Conservation (phyloP, 805 yeast genomes). For the Maudiozyma serrabonitensis region DNA sequence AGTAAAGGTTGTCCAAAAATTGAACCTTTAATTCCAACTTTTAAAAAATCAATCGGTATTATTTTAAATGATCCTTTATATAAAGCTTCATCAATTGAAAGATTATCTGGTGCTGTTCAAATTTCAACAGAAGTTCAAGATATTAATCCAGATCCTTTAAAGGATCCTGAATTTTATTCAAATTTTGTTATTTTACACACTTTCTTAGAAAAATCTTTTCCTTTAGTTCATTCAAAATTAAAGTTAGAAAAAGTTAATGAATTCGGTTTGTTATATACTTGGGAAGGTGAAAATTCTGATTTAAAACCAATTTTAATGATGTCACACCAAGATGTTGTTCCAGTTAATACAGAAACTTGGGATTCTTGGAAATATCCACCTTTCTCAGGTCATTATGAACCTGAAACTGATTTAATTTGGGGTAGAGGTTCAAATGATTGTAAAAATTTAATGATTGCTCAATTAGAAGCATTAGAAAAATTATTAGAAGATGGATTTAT, state of each 20-base stretch:
- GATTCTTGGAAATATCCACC: conserved; percentile 62
- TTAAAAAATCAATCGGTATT: conserved; percentile 15
- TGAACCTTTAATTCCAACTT: conserved; percentile 19
- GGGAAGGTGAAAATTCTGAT: conserved; percentile 44
- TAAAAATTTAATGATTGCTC: conserved; percentile 56
- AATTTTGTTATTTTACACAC: conserved; percentile 40
- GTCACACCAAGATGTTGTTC: conserved; percentile 84
- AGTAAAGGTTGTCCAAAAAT: conserved; percentile 9
- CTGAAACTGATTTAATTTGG: conserved; percentile 41
- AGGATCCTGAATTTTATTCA: conserved; percentile 31
- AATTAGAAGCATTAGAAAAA: conserved; percentile 56
- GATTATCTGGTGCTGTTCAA: conserved; percentile 48
- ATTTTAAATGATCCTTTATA: conserved; percentile 30
- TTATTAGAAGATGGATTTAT: conserved; percentile 40
- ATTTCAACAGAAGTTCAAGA: conserved; percentile 60
- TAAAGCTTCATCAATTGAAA: conserved; percentile 32
- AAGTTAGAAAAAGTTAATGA: conserved; percentile 49
- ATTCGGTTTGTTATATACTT: conserved; percentile 55
- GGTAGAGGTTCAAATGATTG: conserved; percentile 78
- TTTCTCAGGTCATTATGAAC: conserved; percentile 58
- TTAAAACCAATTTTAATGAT: conserved; percentile 60
- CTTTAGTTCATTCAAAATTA: conserved; percentile 39
- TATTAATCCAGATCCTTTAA: conserved; percentile 30
- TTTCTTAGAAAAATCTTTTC: conserved; percentile 48
- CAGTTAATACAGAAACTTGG: conserved; percentile 52